phyloP scores from a whole-genome alignment of 2,329 filamentous ascomycete species.

The Aureobasidium sp. region DNA sequence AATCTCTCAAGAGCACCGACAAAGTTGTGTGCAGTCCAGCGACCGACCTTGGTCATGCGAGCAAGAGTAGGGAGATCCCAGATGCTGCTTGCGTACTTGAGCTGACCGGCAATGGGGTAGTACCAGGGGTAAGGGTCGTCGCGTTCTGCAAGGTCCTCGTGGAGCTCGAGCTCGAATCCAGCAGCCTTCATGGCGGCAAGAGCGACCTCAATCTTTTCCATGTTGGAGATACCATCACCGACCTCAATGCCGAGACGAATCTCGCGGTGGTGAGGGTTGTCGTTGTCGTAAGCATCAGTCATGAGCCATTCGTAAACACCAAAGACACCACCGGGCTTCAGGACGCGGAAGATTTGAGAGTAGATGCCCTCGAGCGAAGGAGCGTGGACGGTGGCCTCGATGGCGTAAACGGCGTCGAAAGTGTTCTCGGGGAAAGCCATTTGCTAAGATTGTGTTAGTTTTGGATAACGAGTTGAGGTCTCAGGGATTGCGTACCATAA shows the following conservation, averaged over 20 bases:
- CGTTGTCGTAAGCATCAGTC: conserved; percentile 90
- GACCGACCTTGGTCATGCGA: conserved; percentile 82
- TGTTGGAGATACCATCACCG: conserved; percentile 94
- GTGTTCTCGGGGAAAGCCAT: conserved; percentile 89
- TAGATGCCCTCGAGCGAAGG: conserved; percentile 88
- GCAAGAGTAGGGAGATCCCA: conserved; percentile 76
- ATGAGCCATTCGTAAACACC: conserved; percentile 99
- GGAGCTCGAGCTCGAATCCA: conserved; percentile 74
- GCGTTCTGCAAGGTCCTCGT: conserved; percentile 80
- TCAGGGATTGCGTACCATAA: conserved; percentile 57
- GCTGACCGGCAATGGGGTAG: conserved; percentile 80
- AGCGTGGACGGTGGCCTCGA: conserved; percentile 94
- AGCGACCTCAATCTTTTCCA: conserved; percentile 81
- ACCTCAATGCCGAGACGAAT: conserved; percentile 93
- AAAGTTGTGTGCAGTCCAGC: conserved; percentile 66
- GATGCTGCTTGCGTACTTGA: conserved; percentile 73
- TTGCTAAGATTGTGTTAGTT: conserved; percentile 49
- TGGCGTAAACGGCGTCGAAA: conserved; percentile 94
- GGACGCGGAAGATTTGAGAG: conserved; percentile 84
- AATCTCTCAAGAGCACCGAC: conserved; percentile 70
- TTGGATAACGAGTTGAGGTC: conserved; percentile 4
- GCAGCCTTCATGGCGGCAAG: conserved; percentile 76
- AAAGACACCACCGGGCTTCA: conserved; percentile 93
- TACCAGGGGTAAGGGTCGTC: conserved; percentile 81
- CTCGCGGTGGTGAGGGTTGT: conserved; percentile 76